Percentiles rank a stretch among this genome's conserved stretches.
Conservation (phyloP, 2,329 filamentous ascomycete genomes). For the Alternaria arborescens region DNA sequence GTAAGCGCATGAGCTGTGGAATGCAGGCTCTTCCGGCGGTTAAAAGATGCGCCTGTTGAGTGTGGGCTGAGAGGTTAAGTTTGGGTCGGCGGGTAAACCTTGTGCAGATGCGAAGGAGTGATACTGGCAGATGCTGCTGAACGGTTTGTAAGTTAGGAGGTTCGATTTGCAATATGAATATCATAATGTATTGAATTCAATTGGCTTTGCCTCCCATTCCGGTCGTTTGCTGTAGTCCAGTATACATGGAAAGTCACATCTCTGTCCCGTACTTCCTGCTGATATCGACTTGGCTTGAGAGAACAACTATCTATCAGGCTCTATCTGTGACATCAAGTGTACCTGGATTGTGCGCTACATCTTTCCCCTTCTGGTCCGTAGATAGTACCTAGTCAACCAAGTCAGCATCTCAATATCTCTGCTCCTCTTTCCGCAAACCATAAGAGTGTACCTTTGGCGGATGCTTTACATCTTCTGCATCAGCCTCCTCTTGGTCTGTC, state of each 20-base stretch:
- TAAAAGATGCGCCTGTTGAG: constrained; percentile 12
- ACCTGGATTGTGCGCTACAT: constrained; percentile 53
- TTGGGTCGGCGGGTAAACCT: not conserved
- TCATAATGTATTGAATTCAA: not conserved
- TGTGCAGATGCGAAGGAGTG: not conserved
- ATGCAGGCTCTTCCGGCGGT: constrained; percentile 18
- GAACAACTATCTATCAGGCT: not conserved
- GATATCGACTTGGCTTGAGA: not conserved
- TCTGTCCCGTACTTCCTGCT: not conserved
- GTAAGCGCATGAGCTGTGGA: constrained; percentile 7
- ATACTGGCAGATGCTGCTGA: not conserved
- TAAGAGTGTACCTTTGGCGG: constrained; percentile 51
- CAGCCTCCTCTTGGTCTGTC: constrained; percentile 46
- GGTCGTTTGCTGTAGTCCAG: not conserved
- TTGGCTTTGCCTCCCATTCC: not conserved
- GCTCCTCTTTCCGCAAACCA: not conserved
- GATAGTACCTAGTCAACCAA: constrained; percentile 46
- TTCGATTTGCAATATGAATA: not conserved
- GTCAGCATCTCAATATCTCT: not conserved
- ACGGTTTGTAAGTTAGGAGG: not conserved
- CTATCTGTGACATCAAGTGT: constrained; percentile 36
- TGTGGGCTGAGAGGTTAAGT: not conserved
- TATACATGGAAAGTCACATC: not conserved
- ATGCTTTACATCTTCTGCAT: constrained; percentile 51
- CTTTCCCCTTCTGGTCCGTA: constrained; percentile 52